Base-by-base conservation (phyloP, 2,329 filamentous ascomycete species). In the Fonsecaea multimorphosa region DNA sequence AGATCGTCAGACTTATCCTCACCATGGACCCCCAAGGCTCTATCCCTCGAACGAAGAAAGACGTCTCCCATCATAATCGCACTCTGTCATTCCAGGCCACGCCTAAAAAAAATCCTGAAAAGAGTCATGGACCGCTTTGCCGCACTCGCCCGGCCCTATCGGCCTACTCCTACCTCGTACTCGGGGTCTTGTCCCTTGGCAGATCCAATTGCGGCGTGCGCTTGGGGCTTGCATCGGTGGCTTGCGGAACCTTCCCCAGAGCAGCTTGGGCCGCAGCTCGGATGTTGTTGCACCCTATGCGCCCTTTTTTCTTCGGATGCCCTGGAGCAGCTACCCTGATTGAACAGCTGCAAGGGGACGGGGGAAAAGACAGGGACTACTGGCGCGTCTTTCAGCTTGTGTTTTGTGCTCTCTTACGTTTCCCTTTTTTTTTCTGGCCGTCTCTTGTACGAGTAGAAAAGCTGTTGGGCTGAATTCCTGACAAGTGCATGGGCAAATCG, bases 191-290 rank as follows among this genome's bases (percentile, higher is more conserved):
- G 51, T 32, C 31, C 62, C 8, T 64, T 59, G 56, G 46, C 55
- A 49, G 29, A 59, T 55, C 61, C 54, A 55, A 46, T 57, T 49
- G 49, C n/a, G n/a, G n/a, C n/a, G n/a, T n/a, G n/a, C 44, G 44
- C 22, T 36, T 38, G 32, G 14, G 34, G 11, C n/a, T n/a, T 59
- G 62, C 62, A 24, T 63, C 44, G 55, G 61, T 63, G 61, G 61
- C 61, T 63, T 63, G 44, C 54, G 44, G 44, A 31, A 11, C 44
- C 22, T 49, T 49, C 9, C 44, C 44, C 44, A 24, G 19, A 49
- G 22, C 44, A 49, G 44, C 12, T 24, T 49, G 44, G 44, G 11
- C 5, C 8, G 22, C 3, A 49, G 44, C 40, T 57, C 54, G 31
- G 34, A 36, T 57, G n/a, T 44, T 57, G 54, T 57, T n/a, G 34